phyloP scores from a whole-genome alignment of 352 stramenopile genomes.

The Thalassiosira tumida region DNA sequence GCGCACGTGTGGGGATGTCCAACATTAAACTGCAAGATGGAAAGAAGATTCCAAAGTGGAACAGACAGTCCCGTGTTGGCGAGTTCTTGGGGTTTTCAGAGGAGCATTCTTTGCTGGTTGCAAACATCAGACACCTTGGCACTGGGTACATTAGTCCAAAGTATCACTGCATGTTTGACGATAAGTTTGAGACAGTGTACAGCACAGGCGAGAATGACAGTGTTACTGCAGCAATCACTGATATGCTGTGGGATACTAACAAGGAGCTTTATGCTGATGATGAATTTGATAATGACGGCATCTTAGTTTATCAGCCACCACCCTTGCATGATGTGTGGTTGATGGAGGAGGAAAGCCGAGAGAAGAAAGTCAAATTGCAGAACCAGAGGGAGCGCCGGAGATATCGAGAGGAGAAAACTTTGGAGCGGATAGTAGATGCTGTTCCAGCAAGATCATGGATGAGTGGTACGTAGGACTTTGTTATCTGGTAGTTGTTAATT shows the following conservation, averaged over 20 bases:
- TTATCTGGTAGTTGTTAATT: no score
- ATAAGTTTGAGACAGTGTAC: constrained; percentile 55
- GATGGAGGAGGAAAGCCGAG: constrained; percentile 8
- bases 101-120: constrained; percentile 24
- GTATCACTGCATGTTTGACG: constrained; percentile 75
- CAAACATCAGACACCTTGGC: constrained; percentile 44
- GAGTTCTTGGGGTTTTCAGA: constrained; percentile 42
- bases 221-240: neutral
- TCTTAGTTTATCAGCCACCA: constrained; percentile 30
- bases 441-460: no score
- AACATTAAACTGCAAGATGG: constrained; percentile 74
- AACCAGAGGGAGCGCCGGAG: no score
- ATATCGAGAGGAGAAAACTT: no score
- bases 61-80: constrained; percentile 10
- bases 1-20: constrained; percentile 70
- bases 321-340: constrained; percentile 57
- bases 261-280: constrained; percentile 12
- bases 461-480: no score
- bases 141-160: constrained; percentile 71
- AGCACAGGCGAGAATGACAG: neutral
- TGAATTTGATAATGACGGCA: constrained; percentile 21
- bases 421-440: no score
- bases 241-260: neutral
- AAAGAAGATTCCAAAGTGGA: constrained; percentile 77
- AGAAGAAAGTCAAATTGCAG: neutral